Conservation (phyloP, 306 rosid species). For the Dicorynia guianensis region DNA sequence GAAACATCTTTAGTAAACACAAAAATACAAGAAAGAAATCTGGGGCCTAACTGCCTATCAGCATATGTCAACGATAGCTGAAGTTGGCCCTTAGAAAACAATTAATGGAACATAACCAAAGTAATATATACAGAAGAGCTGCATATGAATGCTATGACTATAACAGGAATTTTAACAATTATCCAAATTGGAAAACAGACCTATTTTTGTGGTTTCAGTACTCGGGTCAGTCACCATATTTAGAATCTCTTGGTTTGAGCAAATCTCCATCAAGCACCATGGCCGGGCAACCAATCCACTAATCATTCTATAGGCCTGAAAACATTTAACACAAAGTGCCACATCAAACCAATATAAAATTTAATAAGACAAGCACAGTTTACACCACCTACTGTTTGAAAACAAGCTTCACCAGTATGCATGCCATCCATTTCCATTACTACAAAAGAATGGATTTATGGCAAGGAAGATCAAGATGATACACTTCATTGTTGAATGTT, state of each 20-base stretch:
- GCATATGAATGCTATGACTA: conserved; percentile 10
- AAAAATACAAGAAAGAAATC: no score
- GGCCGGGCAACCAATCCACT: conserved; percentile 84
- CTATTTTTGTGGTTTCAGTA: conserved; percentile 78
- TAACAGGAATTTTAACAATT: not conserved
- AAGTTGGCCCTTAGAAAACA: not conserved
- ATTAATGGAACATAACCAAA: not conserved
- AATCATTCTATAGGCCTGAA: conserved; percentile 80
- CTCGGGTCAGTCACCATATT: conserved; percentile 61
- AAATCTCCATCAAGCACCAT: conserved; percentile 91
- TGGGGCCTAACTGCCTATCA: no score
- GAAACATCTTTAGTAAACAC: no score
- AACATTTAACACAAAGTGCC: conserved; percentile 15
- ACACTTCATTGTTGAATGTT: not conserved
- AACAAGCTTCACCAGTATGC: not conserved
- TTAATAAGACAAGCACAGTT: not conserved
- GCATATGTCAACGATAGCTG: no score
- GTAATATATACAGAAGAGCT: not conserved
- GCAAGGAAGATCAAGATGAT: not conserved
- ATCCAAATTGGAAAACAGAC: conserved; percentile 53
- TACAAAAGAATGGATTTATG: not conserved
- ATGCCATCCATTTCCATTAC: not conserved
- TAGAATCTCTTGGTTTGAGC: conserved; percentile 82
- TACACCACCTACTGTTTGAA: not conserved
- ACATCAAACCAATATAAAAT: conserved; percentile 27